These are phyloP conservation scores for Trametes cubensis DNA, from an alignment of 768 basidiomycete species.

Conservation along the genomic window DNA sequence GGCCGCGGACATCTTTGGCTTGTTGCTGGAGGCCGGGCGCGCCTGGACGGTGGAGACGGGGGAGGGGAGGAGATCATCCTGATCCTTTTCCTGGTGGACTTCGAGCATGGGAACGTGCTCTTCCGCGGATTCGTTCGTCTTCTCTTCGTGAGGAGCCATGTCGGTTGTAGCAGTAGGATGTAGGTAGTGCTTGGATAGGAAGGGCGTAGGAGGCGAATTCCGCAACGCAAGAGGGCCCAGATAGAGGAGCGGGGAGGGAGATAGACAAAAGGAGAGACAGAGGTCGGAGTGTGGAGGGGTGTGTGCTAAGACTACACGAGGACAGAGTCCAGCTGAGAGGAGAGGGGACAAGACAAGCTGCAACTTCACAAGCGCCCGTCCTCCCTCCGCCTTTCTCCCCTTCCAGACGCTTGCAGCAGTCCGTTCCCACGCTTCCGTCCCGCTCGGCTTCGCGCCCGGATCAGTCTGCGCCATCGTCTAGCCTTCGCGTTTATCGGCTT, in stretches of 20 bases:
- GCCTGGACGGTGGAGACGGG: slow-evolving; percentile 52
- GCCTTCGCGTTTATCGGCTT: too few relatives aligned
- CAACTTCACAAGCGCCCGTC: neutral
- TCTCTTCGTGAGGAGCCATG: slow-evolving; percentile 15
- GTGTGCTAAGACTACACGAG: neutral
- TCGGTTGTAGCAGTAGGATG: neutral
- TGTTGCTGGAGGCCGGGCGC: slow-evolving; percentile 25
- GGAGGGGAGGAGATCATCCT: slow-evolving; percentile 49
- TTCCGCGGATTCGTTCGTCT: slow-evolving; percentile 11
- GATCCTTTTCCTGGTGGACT: slow-evolving; percentile 30
- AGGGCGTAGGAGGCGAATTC: neutral
- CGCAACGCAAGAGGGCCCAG: neutral
- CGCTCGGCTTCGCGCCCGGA: neutral
- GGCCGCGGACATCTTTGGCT: slow-evolving; percentile 61
- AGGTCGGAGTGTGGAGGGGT: slow-evolving; percentile 10
- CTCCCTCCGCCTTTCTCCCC: neutral
- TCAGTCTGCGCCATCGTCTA: neutral
- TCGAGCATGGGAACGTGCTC: slow-evolving; percentile 30
- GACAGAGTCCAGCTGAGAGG: neutral
- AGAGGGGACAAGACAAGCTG: neutral
- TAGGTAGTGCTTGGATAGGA: neutral
- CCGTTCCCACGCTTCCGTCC: slow-evolving; percentile 4
- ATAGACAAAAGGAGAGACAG: slow-evolving; percentile 19
- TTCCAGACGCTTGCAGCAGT: neutral
- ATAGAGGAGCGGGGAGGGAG: neutral